Conservation (phyloP, 2,329 filamentous ascomycete genomes). For the Curvularia lunata region DNA sequence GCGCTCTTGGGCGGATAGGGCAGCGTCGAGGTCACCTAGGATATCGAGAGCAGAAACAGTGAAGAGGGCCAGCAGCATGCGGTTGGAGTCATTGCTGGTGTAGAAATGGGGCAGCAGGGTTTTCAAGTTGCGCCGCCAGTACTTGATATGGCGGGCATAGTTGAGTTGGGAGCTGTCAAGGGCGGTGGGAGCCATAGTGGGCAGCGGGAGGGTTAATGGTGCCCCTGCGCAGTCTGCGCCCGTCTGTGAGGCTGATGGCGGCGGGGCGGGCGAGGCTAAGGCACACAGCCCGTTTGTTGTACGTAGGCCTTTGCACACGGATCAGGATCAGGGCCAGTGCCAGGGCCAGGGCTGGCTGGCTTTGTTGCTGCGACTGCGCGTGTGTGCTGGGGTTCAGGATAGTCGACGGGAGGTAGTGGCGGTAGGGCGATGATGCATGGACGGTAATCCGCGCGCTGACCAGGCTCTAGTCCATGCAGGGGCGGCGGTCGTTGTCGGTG, state of each 20-base stretch:
- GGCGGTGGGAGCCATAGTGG: constrained; percentile 28
- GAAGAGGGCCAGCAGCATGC: constrained; percentile 89
- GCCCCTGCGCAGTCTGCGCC: constrained; percentile 9
- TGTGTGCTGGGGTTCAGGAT: not conserved
- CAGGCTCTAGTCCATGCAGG: constrained; percentile 21
- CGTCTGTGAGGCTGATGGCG: constrained; percentile 5
- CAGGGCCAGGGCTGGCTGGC: not conserved
- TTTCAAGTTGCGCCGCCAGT: constrained; percentile 89
- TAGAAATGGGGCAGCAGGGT: constrained; percentile 82
- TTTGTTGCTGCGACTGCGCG: not conserved
- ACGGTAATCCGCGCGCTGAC: constrained; percentile 16
- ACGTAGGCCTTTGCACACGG: not conserved
- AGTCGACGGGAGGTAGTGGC: constrained; percentile 1
- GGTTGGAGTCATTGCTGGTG: constrained; percentile 86
- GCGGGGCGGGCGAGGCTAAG: constrained; percentile 15
- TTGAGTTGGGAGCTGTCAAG: constrained; percentile 38
- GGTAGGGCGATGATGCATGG: constrained; percentile 17
- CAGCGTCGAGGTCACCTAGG: constrained; percentile 67
- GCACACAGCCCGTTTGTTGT: not conserved
- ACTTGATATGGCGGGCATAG: constrained; percentile 72
- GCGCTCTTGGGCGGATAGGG: constrained; percentile 61
- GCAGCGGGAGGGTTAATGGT: constrained; percentile 13
- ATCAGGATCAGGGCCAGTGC: not conserved
- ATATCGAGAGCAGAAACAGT: constrained; percentile 85
- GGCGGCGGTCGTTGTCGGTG: constrained; percentile 14